phyloP scores from a whole-genome alignment of 2,329 filamentous ascomycete genomes.

The Aspergillus sp. region DNA sequence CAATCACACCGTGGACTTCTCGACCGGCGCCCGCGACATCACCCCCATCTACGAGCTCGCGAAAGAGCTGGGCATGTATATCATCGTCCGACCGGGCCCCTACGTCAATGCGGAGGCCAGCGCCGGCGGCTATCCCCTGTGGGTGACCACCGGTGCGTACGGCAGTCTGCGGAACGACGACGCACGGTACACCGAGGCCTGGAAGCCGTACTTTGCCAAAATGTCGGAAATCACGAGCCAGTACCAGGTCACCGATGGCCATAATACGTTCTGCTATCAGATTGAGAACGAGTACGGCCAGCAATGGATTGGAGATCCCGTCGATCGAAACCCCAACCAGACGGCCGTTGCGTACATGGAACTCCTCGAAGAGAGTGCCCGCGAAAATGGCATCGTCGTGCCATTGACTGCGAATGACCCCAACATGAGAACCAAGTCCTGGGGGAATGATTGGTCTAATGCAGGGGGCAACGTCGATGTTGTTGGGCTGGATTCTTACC shows the following conservation, averaged over 20 bases:
- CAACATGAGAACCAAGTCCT: constrained; percentile 58
- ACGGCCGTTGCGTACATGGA: constrained; percentile 45
- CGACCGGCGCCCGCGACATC: constrained; percentile 54
- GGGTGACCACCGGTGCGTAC: constrained; percentile 58
- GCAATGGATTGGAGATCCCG: constrained; percentile 33
- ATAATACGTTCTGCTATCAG: constrained; percentile 29
- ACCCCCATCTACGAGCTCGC: constrained; percentile 53
- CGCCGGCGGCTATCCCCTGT: constrained; percentile 62
- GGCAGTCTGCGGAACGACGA: constrained; percentile 31
- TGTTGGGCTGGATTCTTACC: constrained; percentile 30
- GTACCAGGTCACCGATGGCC: constrained; percentile 30
- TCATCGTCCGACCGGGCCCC: constrained; percentile 58
- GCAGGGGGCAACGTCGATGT: constrained; percentile 47
- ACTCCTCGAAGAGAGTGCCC: constrained; percentile 52
- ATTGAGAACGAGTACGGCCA: constrained; percentile 39
- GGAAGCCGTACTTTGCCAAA: constrained; percentile 30
- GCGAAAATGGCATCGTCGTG: constrained; percentile 58
- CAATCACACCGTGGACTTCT: constrained; percentile 49
- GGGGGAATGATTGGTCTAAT: constrained; percentile 60
- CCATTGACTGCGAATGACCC: constrained; percentile 61
- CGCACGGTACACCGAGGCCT: constrained; percentile 29
- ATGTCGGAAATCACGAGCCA: constrained; percentile 29
- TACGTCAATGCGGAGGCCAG: constrained; percentile 66
- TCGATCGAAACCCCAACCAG: constrained; percentile 47
- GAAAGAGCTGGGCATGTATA: constrained; percentile 54